These are phyloP conservation scores for Terana coerulea DNA, from an alignment of 768 basidiomycete species.

Conservation along the genomic window DNA sequence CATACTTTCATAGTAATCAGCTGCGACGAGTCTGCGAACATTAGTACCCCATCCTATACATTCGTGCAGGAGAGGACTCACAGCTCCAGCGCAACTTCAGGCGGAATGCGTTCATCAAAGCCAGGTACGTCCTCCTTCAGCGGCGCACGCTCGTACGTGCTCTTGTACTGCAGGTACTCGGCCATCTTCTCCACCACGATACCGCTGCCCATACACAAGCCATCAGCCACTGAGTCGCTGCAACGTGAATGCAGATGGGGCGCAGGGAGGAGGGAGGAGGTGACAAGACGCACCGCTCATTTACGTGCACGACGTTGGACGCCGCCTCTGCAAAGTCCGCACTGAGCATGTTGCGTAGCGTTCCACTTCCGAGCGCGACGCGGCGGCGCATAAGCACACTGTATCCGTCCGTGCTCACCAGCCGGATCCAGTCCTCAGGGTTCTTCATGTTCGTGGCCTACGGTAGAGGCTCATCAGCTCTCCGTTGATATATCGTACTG, in stretches of 20 bases:
- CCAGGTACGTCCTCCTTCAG: conserved; percentile 83
- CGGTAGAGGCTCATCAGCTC: no score
- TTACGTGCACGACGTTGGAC: conserved; percentile 63
- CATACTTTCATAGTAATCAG: conserved; percentile 64
- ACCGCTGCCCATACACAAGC: conserved; percentile 27
- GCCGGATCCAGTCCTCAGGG: conserved; percentile 63
- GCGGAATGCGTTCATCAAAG: conserved; percentile 77
- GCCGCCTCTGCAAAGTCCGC: conserved; percentile 70
- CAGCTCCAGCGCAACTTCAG: conserved; percentile 88
- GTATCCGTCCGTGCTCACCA: conserved; percentile 77
- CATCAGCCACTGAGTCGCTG: background rate
- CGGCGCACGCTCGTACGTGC: conserved; percentile 66
- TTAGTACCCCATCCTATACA: no score
- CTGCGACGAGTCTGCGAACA: conserved; percentile 55
- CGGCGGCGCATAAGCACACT: conserved; percentile 75
- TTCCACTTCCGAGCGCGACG: conserved; percentile 75
- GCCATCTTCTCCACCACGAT: conserved; percentile 83
- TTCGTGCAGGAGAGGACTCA: no score
- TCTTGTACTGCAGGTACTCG: conserved; percentile 87
- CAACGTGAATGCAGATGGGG: no score
- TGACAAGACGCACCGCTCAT: conserved; percentile 56
- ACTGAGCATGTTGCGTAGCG: conserved; percentile 78
- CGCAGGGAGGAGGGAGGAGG: no score
- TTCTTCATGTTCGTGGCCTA: conserved; percentile 5
- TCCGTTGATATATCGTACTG: no score